Evolutionary conservation across 495 filamentous ascomycete species (phyloP), one percentile per base, ranked within the genome.

Genomic region (Aspergillus cavernicola): DNA sequence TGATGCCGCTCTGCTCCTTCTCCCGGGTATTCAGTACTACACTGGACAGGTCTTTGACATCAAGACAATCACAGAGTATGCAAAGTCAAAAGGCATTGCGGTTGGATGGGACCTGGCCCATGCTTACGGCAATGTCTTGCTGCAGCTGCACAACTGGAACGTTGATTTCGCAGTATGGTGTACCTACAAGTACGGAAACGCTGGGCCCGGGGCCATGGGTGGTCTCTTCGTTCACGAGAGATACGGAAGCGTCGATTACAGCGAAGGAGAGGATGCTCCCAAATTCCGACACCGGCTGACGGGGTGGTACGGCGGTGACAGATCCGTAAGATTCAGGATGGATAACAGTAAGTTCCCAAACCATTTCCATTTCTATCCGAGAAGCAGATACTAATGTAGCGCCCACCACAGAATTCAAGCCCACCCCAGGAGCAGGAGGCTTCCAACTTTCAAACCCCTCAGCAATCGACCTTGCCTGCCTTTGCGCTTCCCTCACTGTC

Each of bases 111-210:
- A 98, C 69, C 79, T 97, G 35, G 93, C 93, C 0, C 93, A 98
- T 72, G 93, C 90, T 6, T 90, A 83, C 19, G 93, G 88, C n/a
- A 98, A 98, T 66, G 88, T 92, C 4, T 79, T 85, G 1, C 72
- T 97, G 13, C 73, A 83, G 26, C 79, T 98, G 13, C 89, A 96
- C 64, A 87, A 89, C 60, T 97, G 93, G 93, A 81, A 91, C 52
- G 91, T 96, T 28, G 93, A 98, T 66, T 93, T 93, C 40, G 91
- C 93, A 2, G 88, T 77, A 18, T 98, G 93, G 93, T 97, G 93
- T 70, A 88, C 82, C 32, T 97, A 98, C 76, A 98, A 98, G 74
- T 98, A 98, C 65, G 80, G 96, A 47, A 97, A 96, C 64, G 78
- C 82, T 44, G 93, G 93, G 0, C 92, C 93, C 2, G 93, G 93